Conservation (phyloP, 1,284 basidiomycete species). For the Tylopilus orsonianus region DNA sequence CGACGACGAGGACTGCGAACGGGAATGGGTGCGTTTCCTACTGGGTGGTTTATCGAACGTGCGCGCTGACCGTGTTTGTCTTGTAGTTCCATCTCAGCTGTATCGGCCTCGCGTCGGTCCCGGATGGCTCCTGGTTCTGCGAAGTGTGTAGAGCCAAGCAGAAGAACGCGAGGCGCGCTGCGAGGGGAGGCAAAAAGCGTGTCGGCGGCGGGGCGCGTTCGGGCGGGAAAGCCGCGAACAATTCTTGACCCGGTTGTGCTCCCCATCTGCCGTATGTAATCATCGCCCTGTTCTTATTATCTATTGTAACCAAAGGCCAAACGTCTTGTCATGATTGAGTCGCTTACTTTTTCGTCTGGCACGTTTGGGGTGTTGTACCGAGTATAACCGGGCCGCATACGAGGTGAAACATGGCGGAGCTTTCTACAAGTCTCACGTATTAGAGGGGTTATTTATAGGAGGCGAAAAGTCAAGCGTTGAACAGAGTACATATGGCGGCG, state of each 20-base stretch:
- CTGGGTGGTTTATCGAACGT: not conserved
- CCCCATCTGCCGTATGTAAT: conserved; percentile 13
- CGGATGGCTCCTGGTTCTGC: conserved; percentile 84
- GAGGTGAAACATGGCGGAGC: no score
- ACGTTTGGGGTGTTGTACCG: no score
- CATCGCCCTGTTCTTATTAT: conserved; percentile 21
- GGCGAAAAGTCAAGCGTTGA: no score
- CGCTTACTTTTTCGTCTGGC: no score
- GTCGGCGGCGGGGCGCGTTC: conserved; percentile 37
- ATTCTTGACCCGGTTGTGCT: conserved; percentile 24
- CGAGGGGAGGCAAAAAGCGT: conserved; percentile 37
- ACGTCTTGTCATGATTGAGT: no score
- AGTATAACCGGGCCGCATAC: no score
- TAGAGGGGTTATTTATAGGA: no score
- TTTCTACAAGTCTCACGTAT: no score
- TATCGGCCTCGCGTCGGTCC: conserved; percentile 69
- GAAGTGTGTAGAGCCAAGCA: conserved; percentile 60
- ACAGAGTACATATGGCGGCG: no score
- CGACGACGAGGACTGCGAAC: conserved; percentile 84
- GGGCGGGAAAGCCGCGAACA: conserved; percentile 32
- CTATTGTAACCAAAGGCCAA: no score
- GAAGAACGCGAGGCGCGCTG: conserved; percentile 34
- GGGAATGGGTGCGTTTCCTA: conserved; percentile 82
- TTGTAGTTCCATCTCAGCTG: conserved; percentile 83
- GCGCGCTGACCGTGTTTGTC: conserved; percentile 9